These are phyloP conservation scores for Termitomyces sp. DNA, from an alignment of 768 basidiomycete species.

Conservation along the genomic window DNA sequence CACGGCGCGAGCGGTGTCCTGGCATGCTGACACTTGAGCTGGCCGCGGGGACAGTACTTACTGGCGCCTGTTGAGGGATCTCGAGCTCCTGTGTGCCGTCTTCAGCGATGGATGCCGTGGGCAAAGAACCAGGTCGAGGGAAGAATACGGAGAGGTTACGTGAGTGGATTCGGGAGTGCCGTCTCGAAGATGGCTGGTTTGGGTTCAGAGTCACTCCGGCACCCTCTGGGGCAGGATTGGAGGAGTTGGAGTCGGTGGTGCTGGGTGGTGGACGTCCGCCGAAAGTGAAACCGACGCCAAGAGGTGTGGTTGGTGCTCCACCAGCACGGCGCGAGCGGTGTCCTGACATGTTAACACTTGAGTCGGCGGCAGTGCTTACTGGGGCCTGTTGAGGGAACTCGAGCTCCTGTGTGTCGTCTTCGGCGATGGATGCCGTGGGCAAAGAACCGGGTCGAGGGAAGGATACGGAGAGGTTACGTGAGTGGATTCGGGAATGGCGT, in stretches of 20 bases:
- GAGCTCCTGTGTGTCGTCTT: constrained; percentile 57
- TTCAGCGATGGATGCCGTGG: constrained; percentile 58
- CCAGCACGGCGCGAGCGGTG: constrained; percentile 18
- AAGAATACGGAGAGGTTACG: constrained; percentile 92
- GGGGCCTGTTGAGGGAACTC: constrained; percentile 44
- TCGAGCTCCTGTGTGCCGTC: constrained; percentile 55
- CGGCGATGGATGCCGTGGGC: constrained; percentile 55
- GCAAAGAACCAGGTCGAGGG: constrained; percentile 67
- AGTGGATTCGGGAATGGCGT: constrained; percentile 75
- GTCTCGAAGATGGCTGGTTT: constrained; percentile 9
- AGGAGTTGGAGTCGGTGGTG: constrained; percentile 15
- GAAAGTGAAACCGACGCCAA: constrained; percentile 57
- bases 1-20: constrained; percentile 23
- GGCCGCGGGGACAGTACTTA: constrained; percentile 40
- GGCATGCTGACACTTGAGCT: constrained; percentile 33
- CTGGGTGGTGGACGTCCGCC: constrained; percentile 46
- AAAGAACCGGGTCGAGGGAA: constrained; percentile 77
- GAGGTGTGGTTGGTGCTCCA: constrained; percentile 29
- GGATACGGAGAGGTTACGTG: constrained; percentile 87
- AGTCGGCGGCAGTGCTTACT: constrained; percentile 33
- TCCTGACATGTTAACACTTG: constrained; percentile 34
- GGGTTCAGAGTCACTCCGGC: constrained; percentile 7
- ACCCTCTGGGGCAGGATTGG: constrained; percentile 19
- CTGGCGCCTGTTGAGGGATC: constrained; percentile 42
- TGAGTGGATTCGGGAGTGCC: constrained; percentile 77